A percentile compares a stretch with the other conserved stretches of the same genome.
phyloP scores from a whole-genome alignment of 176 grass and related monocot genomes.

The Tuctoria greenei region DNA sequence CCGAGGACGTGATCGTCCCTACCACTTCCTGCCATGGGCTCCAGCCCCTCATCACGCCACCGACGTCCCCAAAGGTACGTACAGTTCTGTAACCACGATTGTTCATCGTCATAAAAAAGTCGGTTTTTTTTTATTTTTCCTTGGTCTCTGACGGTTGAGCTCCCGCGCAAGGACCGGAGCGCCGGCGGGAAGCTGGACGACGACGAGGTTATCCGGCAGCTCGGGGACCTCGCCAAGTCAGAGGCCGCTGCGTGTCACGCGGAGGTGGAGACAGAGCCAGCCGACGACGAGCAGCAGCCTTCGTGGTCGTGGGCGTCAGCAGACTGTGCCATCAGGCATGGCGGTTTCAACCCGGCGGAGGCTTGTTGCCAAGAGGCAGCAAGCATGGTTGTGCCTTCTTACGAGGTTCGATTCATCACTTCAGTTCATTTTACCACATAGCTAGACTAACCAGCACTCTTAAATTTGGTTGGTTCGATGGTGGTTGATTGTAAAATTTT shows the following conservation, averaged over 20 bases:
- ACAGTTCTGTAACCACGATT: background rate
- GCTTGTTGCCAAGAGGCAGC: constrained; percentile 31
- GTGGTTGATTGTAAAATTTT: background rate
- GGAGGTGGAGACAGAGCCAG: constrained; percentile 32
- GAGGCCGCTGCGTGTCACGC: constrained; percentile 32
- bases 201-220: constrained; percentile 58
- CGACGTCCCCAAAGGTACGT: constrained; percentile 55
- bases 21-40: constrained; percentile 75
- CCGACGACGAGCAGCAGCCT: constrained; percentile 27
- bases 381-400: constrained; percentile 31
- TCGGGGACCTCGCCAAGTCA: constrained; percentile 53
- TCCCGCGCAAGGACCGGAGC: constrained; percentile 37
- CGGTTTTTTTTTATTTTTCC: no score
- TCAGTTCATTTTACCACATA: background rate
- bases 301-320: constrained; percentile 45
- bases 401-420: no score
- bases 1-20: constrained; percentile 66
- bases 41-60: constrained; percentile 46
- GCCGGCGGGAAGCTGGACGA: constrained; percentile 35
- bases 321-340: constrained; percentile 33
- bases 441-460: background rate
- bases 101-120: background rate
- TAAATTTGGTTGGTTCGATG: background rate
- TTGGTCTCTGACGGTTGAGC: background rate
- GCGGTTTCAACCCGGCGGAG: constrained; percentile 28